Percentiles rank a stretch among this genome's conserved stretches.
Evolutionary conservation across 352 stramenopile species (phyloP).

Genomic region (Pythium aphanidermatum): DNA sequence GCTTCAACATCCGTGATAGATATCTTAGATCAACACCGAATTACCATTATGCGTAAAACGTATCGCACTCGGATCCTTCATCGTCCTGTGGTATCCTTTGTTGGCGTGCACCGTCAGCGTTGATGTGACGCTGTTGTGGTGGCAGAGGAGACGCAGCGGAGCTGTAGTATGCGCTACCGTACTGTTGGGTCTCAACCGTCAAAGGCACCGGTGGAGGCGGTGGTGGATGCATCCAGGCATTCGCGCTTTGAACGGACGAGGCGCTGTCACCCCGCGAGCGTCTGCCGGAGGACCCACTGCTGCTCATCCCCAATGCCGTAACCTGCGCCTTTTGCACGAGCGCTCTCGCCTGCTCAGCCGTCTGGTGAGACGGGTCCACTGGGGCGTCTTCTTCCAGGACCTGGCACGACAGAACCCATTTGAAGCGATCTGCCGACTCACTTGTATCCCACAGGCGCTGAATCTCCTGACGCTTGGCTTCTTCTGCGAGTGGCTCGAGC

Average conservation of each 20-base stretch:
- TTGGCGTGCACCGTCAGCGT: neutral
- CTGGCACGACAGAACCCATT: constrained; percentile 14
- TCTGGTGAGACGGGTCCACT: constrained; percentile 11
- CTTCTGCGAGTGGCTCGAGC: constrained; percentile 34
- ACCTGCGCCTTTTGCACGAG: constrained; percentile 17
- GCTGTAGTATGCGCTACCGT: too few relatives aligned
- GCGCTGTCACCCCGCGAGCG: constrained; percentile 1
- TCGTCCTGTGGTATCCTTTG: constrained; percentile 1
- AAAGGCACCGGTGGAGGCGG: constrained; percentile 1
- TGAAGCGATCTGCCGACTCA: constrained; percentile 4
- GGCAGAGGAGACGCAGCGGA: neutral
- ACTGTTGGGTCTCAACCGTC: too few relatives aligned
- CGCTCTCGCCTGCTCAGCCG: constrained; percentile 12
- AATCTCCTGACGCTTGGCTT: constrained; percentile 27
- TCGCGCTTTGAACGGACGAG: constrained; percentile 6
- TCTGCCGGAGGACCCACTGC: too few relatives aligned
- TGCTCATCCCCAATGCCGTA: too few relatives aligned
- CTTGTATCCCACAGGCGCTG: constrained; percentile 30
- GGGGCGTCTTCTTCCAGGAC: constrained; percentile 16
- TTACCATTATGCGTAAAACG: constrained; percentile 7
- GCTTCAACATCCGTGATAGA: neutral
- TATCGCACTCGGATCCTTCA: constrained; percentile 9
- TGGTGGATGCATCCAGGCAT: constrained; percentile 10
- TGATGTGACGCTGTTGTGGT: constrained; percentile 1
- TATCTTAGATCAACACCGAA: neutral